Evolutionary conservation across 2,329 filamentous ascomycete species (phyloP), one percentile per base, ranked within the genome.

Genomic region (Neurospora crassa): DNA sequence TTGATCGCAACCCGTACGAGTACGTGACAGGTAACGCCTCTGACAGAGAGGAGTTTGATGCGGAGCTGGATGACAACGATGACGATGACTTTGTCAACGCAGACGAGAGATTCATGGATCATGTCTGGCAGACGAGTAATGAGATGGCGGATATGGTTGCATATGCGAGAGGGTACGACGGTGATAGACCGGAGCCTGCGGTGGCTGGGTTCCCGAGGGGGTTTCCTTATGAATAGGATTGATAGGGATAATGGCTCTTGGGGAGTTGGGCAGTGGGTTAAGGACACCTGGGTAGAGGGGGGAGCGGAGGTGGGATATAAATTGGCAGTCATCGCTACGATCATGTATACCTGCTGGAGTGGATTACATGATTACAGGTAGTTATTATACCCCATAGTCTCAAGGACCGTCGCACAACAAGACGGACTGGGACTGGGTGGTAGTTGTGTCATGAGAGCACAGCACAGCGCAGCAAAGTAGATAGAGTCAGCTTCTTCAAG

Each of bases 21-120:
- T 89, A 85, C 76, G 83, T 84, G 63, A 87, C 82, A 24, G 80
- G 79, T 34, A 86, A 87, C 69, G 85, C 84, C 10, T 87, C 86
- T 2, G 86, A 88, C 74, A 80, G 84, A 8, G 86, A 88, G 75
- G 86, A 88, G 74, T 87, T 83, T 70, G 84, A 84, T 70, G 78
- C 53, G 14, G 53, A 63, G 29, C 16, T 63, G 8, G 53, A 37
- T 63, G 53, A 63, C 7, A 63, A 63, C 16, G 53, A 34, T 10
- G 53, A 63, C 29, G 53, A 63, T 2, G 53, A 63, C 24, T 45
- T 45, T 18, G 68, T 34, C 6, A 20, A 69, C 29, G 43, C 45
- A 8, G 29, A 69, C 3, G 43, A 63, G 53, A 34, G 53, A 5
- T 63, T 67, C 43, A 53, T 67, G 29, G 69, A 70, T 5, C 45